These are phyloP conservation scores for Logfia minima DNA, from an alignment of 129 eudicot genomes.

Conservation along the genomic window DNA sequence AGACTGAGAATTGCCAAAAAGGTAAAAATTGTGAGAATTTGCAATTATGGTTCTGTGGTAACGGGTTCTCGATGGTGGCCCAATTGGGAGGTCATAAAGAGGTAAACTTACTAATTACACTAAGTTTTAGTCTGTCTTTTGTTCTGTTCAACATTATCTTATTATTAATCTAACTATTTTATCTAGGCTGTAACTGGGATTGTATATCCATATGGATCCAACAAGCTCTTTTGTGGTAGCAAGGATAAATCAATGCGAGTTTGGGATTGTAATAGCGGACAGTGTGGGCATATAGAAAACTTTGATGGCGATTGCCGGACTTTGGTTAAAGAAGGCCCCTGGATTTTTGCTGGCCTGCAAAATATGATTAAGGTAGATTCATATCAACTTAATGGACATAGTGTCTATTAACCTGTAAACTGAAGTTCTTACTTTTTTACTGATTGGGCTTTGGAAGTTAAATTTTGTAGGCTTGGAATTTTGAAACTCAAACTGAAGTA, in stretches of 20 bases:
- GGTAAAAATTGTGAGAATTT: constrained; percentile 24
- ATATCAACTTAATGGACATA: not conserved
- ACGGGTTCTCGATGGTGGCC: constrained; percentile 56
- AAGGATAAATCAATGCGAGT: constrained; percentile 56
- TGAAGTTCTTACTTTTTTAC: not conserved
- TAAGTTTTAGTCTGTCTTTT: not conserved
- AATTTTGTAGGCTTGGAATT: constrained; percentile 56
- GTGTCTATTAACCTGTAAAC: not conserved
- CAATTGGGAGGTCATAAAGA: constrained; percentile 60
- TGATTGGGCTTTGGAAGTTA: not conserved
- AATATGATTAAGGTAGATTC: constrained; percentile 53
- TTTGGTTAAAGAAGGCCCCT: constrained; percentile 60
- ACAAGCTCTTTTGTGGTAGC: constrained; percentile 51
- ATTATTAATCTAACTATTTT: not conserved
- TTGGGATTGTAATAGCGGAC: constrained; percentile 79
- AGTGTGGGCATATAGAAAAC: constrained; percentile 45
- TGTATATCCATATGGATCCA: constrained; percentile 52
- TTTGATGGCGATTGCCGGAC: constrained; percentile 46
- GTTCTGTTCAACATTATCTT: not conserved
- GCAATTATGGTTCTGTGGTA: constrained; percentile 56
- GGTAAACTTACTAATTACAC: constrained; percentile 28
- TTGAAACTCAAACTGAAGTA: constrained; percentile 42
- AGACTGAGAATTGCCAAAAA: not conserved
- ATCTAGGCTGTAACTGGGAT: constrained; percentile 62
- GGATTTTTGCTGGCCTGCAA: constrained; percentile 68